Conservation (phyloP, 768 basidiomycete species). For the Russula brevipes region DNA sequence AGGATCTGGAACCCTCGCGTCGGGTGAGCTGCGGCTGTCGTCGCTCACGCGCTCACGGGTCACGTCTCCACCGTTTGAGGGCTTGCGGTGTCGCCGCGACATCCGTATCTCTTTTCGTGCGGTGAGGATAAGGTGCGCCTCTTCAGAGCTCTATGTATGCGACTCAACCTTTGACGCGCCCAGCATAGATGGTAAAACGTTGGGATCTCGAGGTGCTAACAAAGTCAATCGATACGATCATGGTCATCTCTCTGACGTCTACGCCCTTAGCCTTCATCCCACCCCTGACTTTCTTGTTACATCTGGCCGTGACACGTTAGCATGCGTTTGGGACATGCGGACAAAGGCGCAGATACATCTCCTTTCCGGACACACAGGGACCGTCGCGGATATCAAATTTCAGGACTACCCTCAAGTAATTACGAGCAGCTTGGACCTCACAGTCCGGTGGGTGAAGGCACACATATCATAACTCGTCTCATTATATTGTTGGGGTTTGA, state of each 20-base stretch:
- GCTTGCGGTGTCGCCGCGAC: slow-evolving; percentile 83
- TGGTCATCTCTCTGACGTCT: slow-evolving; percentile 97
- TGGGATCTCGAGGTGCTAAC: slow-evolving; percentile 96
- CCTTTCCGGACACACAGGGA: slow-evolving; percentile 88
- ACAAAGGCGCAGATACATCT: slow-evolving; percentile 80
- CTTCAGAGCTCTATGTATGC: background rate
- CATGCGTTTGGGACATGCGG: slow-evolving; percentile 99
- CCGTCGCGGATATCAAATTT: slow-evolving; percentile 84
- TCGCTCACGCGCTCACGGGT: slow-evolving; percentile 57
- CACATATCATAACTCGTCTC: background rate
- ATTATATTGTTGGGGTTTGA: background rate
- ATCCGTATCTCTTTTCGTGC: slow-evolving; percentile 96
- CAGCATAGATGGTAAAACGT: slow-evolving; percentile 91
- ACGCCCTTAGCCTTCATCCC: slow-evolving; percentile 86
- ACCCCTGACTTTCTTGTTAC: slow-evolving; percentile 95
- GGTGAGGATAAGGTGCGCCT: slow-evolving; percentile 89
- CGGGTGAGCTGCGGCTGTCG: slow-evolving; percentile 94
- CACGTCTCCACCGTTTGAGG: slow-evolving; percentile 97
- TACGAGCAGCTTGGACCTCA: slow-evolving; percentile 97
- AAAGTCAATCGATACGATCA: slow-evolving; percentile 99
- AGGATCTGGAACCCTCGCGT: slow-evolving; percentile 98
- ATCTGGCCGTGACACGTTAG: slow-evolving; percentile 91
- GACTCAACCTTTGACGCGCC: background rate
- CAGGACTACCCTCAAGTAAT: slow-evolving; percentile 99
- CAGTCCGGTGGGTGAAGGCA: slow-evolving; percentile 59